phyloP scores from a whole-genome alignment of 768 basidiomycete species.

The Dioszegia hungarica region DNA sequence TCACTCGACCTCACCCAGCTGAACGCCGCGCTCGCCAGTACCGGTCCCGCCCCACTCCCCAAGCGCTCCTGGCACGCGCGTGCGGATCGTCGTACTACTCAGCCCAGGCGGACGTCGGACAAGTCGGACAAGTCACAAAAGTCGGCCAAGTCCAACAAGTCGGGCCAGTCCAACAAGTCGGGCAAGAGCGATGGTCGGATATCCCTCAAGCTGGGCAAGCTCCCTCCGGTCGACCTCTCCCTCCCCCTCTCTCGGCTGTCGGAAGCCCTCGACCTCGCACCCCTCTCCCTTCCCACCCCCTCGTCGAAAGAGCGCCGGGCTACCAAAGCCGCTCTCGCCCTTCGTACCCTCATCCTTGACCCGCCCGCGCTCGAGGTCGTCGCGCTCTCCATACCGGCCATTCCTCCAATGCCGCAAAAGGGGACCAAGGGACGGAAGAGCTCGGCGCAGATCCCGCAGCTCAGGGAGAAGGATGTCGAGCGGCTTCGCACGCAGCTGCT shows the following conservation, averaged over 20 bases:
- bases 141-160: not conserved
- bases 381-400: not conserved
- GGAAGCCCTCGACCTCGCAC: constrained; percentile 8
- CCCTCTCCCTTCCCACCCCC: not conserved
- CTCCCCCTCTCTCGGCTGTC: constrained; percentile 4
- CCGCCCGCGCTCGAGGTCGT: constrained; percentile 5
- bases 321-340: constrained; percentile 18
- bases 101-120: not conserved
- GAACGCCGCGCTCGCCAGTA: not conserved
- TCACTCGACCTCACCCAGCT: constrained; percentile 7
- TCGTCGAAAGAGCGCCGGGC: constrained; percentile 10
- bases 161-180: not conserved
- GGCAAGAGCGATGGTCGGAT: not conserved
- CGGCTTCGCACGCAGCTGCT: constrained; percentile 21
- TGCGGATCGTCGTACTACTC: not conserved
- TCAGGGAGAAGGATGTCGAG: constrained; percentile 20
- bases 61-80: constrained; percentile 1
- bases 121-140: constrained; percentile 1
- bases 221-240: constrained; percentile 5
- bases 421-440: constrained; percentile 4
- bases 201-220: constrained; percentile 2
- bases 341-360: constrained; percentile 20
- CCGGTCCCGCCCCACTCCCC: not conserved
- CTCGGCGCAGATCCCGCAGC: constrained; percentile 2
- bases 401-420: not conserved